A percentile compares a stretch with the other conserved stretches of the same genome.
phyloP scores from a whole-genome alignment of 2,329 filamentous ascomycete species.

The Trichoderma breve region DNA sequence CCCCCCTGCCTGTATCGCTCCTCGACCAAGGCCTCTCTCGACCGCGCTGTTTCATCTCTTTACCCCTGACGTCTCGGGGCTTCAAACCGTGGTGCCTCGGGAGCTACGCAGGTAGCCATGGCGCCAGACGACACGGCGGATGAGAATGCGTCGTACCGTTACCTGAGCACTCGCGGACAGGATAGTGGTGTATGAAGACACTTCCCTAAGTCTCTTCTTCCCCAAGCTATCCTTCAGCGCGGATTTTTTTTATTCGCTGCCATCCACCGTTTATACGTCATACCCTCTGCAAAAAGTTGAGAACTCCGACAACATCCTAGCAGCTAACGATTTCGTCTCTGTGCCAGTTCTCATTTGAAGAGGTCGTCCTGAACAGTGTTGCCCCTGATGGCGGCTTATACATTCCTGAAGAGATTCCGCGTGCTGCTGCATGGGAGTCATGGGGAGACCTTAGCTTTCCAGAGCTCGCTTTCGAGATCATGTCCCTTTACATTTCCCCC shows the following conservation, averaged over 20 bases:
- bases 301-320: neutral
- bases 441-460: constrained; percentile 79
- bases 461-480: constrained; percentile 79
- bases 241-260: neutral
- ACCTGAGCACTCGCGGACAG: constrained; percentile 51
- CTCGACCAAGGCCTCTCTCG: neutral
- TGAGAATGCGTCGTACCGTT: constrained; percentile 42
- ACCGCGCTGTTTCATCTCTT: neutral
- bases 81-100: neutral
- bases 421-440: constrained; percentile 33
- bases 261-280: neutral
- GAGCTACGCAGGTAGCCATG: constrained; percentile 32
- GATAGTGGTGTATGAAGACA: constrained; percentile 45
- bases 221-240: neutral
- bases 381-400: constrained; percentile 85
- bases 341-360: constrained; percentile 78
- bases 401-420: constrained; percentile 78
- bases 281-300: neutral
- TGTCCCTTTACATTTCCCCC: constrained; percentile 82
- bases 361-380: constrained; percentile 85
- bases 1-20: neutral
- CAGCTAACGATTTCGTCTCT: constrained; percentile 2
- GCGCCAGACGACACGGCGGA: constrained; percentile 40
- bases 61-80: neutral
- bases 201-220: constrained; percentile 5